These are phyloP conservation scores for Epichloe bromicola DNA, from an alignment of 2,329 filamentous ascomycete genomes.

Conservation along the genomic window DNA sequence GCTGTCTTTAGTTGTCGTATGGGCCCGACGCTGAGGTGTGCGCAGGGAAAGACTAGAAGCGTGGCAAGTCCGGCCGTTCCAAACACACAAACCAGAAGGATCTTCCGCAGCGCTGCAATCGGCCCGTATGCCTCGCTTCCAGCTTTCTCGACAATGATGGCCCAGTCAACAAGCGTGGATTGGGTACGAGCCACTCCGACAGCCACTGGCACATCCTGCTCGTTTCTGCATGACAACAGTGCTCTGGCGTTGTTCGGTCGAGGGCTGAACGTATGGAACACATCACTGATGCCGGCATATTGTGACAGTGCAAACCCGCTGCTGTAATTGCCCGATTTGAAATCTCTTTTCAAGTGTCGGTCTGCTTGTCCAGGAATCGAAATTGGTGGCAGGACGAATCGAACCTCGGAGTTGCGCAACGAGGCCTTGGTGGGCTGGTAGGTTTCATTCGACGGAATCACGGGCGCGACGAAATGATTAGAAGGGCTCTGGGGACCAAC, in stretches of 20 bases:
- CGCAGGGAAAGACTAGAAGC: constrained; percentile 61
- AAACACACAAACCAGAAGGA: constrained; percentile 75
- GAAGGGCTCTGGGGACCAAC: constrained; percentile 53
- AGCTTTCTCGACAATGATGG: constrained; percentile 65
- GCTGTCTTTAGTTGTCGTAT: constrained; percentile 65
- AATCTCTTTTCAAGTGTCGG: constrained; percentile 29
- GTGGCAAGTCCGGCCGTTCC: constrained; percentile 64
- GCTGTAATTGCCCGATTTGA: constrained; percentile 26
- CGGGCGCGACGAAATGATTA: constrained; percentile 45
- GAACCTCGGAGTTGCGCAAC: constrained; percentile 33
- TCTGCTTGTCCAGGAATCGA: constrained; percentile 25
- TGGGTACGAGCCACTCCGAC: constrained; percentile 67
- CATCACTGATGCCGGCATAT: constrained; percentile 51
- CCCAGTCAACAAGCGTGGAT: constrained; percentile 64
- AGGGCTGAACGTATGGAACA: constrained; percentile 38
- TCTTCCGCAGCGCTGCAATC: constrained; percentile 61
- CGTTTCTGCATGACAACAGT: constrained; percentile 56
- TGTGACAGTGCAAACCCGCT: constrained; percentile 42
- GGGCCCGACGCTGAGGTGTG: constrained; percentile 69
- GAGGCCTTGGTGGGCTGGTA: constrained; percentile 24
- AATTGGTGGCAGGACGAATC: constrained; percentile 48
- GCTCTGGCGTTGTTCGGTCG: constrained; percentile 53
- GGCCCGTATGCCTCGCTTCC: constrained; percentile 63
- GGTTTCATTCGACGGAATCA: constrained; percentile 33
- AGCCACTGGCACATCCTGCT: constrained; percentile 55